Base-by-base conservation (phyloP, 2,329 filamentous ascomycete species). In the Ophiocordyceps camponoti-rufipedis region DNA sequence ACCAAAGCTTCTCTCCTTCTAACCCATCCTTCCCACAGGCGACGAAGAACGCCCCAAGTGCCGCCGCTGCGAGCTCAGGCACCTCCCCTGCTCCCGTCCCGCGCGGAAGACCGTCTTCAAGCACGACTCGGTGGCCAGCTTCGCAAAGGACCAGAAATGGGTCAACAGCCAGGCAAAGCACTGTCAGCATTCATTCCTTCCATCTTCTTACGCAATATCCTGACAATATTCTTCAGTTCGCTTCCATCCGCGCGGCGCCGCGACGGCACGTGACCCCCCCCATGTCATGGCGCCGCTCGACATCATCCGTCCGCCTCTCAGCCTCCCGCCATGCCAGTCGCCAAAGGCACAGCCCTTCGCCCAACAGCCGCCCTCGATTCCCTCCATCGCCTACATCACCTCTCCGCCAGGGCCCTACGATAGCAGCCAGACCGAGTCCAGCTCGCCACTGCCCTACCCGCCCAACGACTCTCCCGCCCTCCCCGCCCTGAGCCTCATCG, bases 1-100 rank as follows among this genome's bases (percentile, higher is more conserved):
- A n/a, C n/a, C n/a, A n/a, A n/a, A n/a, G n/a, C n/a, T n/a, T n/a
- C n/a, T n/a, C n/a, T n/a, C n/a, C 5, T 14, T 41, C 7, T 18
- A 28, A 13, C 13, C 1, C 32, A 4, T 38, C 13, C 33, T 14
- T n/a, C 14, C 12, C 4, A 10, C 41, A 65, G 61, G 63, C 40
- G 63, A 65, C 40, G 62, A 65, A 45, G 56, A 56, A n/a, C 56
- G 55, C 2, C 63, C 63, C 2, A 56, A 51, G 39, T 65, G 63
- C 44, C 54, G 58, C 13, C 53, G 60, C 3, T 65, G 63, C 41
- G 49, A 56, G 35, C 44, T 48, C 9, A 63, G 61, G 41, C 51
- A 56, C 14, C 49, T 65, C 8, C 50, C 56, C 0, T 65, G 63
- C 45, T 52, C 55, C 1, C 55, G 61, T 0, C 63, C 63, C 1